These are phyloP conservation scores for Priceomyces fermenticarens DNA, from an alignment of 805 yeast genomes.

Conservation along the genomic window DNA sequence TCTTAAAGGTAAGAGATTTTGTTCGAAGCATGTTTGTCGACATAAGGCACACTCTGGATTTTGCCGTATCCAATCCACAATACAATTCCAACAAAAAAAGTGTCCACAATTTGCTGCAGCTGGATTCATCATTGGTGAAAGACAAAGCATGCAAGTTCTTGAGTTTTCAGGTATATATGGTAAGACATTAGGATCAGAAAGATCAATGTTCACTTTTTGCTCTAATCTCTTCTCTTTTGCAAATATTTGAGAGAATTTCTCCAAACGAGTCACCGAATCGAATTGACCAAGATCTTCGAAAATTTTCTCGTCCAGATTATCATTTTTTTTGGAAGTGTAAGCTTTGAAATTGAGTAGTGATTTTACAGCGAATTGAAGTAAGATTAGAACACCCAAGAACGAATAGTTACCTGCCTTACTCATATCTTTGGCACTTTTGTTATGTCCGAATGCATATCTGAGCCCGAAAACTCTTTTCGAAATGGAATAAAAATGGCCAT, in stretches of 20 bases:
- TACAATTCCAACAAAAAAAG: conserved; percentile 88
- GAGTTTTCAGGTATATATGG: conserved; percentile 70
- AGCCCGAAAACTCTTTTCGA: conserved; percentile 77
- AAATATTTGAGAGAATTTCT: neutral
- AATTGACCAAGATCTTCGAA: neutral
- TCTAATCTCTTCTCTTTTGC: conserved; percentile 1
- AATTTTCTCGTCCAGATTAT: conserved; percentile 8
- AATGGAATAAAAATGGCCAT: conserved; percentile 76
- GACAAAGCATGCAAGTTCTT: conserved; percentile 80
- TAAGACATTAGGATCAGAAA: conserved; percentile 54
- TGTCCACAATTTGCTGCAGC: conserved; percentile 90
- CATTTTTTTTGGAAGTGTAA: conserved; percentile 14
- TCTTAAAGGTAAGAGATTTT: conserved; percentile 58
- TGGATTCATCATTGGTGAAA: conserved; percentile 77
- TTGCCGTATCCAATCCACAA: conserved; percentile 86
- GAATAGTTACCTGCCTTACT: conserved; percentile 63
- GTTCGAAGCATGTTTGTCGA: conserved; percentile 63
- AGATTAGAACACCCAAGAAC: conserved; percentile 61
- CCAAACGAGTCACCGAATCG: conserved; percentile 5
- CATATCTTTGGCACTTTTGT: conserved; percentile 40
- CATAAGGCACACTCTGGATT: conserved; percentile 90
- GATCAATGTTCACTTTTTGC: conserved; percentile 35
- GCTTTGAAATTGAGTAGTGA: conserved; percentile 30
- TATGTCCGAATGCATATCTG: conserved; percentile 73
- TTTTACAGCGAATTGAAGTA: conserved; percentile 52